Evolutionary conservation across 139 green algal genomes (phyloP).

Genomic region (Chlorella sp.): DNA sequence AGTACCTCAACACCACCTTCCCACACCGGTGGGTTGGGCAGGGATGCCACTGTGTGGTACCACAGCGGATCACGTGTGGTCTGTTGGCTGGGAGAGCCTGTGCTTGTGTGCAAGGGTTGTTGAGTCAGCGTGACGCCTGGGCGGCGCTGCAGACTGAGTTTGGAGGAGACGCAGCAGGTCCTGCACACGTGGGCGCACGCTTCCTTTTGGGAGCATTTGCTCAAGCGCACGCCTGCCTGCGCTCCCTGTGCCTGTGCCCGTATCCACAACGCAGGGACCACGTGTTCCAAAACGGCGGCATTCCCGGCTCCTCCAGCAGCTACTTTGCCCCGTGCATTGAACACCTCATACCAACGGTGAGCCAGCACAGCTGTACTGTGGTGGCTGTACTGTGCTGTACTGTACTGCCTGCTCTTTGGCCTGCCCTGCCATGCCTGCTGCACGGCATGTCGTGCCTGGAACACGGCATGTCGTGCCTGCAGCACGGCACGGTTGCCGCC

Average conservation of each 20-base stretch:
- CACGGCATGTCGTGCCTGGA: no score
- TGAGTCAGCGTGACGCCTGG: background rate
- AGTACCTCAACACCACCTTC: conserved; percentile 10
- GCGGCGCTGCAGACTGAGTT: no score
- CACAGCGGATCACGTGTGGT: background rate
- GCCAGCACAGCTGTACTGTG: no score
- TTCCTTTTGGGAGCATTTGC: background rate
- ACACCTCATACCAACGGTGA: background rate
- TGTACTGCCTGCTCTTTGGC: background rate
- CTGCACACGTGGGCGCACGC: background rate
- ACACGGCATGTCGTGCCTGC: no score
- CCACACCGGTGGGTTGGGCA: conserved; percentile 4
- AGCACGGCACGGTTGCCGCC: background rate
- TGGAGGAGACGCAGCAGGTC: no score
- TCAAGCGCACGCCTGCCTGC: background rate
- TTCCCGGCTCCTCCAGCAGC: background rate
- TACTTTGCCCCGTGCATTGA: background rate
- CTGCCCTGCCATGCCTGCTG: background rate
- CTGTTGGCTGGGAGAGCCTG: background rate
- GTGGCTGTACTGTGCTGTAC: no score
- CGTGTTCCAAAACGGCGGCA: background rate
- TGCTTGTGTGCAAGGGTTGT: background rate
- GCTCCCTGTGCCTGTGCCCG: background rate
- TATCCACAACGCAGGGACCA: background rate
- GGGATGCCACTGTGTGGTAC: background rate